Evolutionary conservation across 257 asterid genomes (phyloP).

Genomic region (Gentiana straminea): DNA sequence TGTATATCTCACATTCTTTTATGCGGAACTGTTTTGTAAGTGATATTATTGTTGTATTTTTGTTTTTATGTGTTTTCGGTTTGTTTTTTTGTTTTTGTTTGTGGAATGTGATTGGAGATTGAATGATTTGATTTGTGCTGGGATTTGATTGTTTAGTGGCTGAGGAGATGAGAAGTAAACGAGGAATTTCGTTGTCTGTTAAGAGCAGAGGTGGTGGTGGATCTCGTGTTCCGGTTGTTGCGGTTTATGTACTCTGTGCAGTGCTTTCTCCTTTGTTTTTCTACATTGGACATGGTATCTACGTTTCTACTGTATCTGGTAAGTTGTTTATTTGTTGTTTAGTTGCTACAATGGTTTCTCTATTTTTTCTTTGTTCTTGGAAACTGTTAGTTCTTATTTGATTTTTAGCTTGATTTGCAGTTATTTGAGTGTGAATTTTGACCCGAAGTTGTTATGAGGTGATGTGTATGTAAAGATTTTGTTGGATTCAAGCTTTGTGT

Average conservation of each 20-base stretch:
- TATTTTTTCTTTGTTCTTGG: neutral
- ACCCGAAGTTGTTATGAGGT: too few species aligned
- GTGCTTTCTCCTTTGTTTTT: constrained; percentile 25
- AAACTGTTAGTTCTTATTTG: neutral
- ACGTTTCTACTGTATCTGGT: constrained; percentile 38
- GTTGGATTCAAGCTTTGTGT: too few species aligned
- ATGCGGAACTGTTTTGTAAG: too few species aligned
- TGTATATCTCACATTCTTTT: too few species aligned
- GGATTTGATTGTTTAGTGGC: constrained; percentile 5
- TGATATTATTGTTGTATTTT: too few species aligned
- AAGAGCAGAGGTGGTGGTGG: constrained; percentile 16
- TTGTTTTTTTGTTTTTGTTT: too few species aligned
- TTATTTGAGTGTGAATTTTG: too few species aligned
- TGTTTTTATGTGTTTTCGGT: too few species aligned
- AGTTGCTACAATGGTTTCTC: constrained; percentile 3
- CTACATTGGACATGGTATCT: constrained; percentile 42
- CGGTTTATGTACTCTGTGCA: constrained; percentile 19
- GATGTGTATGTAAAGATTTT: too few species aligned
- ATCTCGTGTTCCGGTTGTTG: constrained; percentile 18
- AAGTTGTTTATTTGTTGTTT: constrained; percentile 7
- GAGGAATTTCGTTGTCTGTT: constrained; percentile 18
- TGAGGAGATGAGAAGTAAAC: constrained; percentile 12
- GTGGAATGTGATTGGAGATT: neutral
- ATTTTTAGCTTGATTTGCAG: too few species aligned
- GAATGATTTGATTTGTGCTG: constrained; percentile 4